Evolutionary conservation across 805 yeast species (phyloP), one percentile per base, ranked within the genome.

Genomic region (Ogataea salicorniae): DNA sequence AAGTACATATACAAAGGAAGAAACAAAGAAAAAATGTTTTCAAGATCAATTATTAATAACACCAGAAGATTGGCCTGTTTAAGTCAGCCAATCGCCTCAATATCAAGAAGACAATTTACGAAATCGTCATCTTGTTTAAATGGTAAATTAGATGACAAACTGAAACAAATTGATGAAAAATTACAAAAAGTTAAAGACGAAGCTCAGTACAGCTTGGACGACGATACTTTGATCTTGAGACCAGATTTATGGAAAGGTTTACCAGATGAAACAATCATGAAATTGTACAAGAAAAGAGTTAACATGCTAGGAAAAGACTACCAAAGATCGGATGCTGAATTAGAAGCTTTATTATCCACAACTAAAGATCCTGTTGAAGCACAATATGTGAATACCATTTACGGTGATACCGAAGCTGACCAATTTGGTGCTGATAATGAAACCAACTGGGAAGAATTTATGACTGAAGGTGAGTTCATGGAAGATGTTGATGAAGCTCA

Each of bases 201-300:
- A 33, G 39, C 57, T 6, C 48, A 51, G 3, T 42, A 45, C 15
- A 50, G 50, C 15, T 43, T 60, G 31, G 53, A 58, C 2, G 60
- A 57, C 37, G 51, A 52, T 18, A 56, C 61, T 15, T 64, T 81
- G 26, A 77, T 77, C 55, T 68, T 80, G 50, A 76, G 77, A 46
- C 95, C 95, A 3, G 79, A 78, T 47, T 74, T 77, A 45, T 86
- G 95, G 95, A 70, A 72, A 44, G 86, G 83, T 0, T 71, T 84
- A 48, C 83, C 87, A 14, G 76, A 86, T 15, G 79, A 80, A 47
- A 72, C 75, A 51, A 78, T 86, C 42, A 72, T 84, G 50, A 76
- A 76, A 49, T 70, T 86, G 50, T 86, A 80, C 61, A 71, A 77
- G 53, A 71, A 79, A 57, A 74, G 92, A 63, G 77, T 77, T 17